Evolutionary conservation across 2,329 filamentous ascomycete genomes (phyloP).

Genomic region (Ceratocystis papillata): DNA sequence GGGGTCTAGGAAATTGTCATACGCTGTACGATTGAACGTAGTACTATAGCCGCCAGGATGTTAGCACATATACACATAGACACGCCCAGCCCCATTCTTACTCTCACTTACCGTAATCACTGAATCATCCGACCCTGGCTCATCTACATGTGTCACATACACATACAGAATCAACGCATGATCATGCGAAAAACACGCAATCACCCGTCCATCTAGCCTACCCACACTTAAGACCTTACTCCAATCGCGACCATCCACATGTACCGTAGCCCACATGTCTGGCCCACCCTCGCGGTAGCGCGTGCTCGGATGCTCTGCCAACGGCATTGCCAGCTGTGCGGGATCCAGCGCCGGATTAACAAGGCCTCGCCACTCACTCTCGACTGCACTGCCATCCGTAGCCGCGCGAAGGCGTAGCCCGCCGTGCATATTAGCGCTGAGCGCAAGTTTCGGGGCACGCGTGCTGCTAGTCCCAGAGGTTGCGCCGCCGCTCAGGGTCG

Average conservation of each 20-base stretch:
- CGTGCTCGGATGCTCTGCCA: slow-evolving; percentile 73
- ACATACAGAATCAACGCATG: slow-evolving; percentile 76
- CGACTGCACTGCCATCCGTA: slow-evolving; percentile 76
- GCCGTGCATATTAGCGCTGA: slow-evolving; percentile 92
- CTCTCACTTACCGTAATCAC: slow-evolving; percentile 58
- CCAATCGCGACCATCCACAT: slow-evolving; percentile 92
- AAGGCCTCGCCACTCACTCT: slow-evolving; percentile 73
- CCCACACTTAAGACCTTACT: slow-evolving; percentile 87
- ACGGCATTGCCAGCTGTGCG: slow-evolving; percentile 55
- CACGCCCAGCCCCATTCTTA: not conserved
- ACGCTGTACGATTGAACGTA: slow-evolving; percentile 37
- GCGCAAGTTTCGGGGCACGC: slow-evolving; percentile 58
- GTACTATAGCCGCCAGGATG: slow-evolving; percentile 29
- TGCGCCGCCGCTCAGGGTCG: slow-evolving; percentile 23
- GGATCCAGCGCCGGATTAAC: slow-evolving; percentile 82
- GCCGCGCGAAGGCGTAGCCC: slow-evolving; percentile 66
- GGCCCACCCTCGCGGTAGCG: slow-evolving; percentile 65
- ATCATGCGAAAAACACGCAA: slow-evolving; percentile 78
- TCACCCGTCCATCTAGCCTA: slow-evolving; percentile 75
- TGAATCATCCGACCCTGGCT: slow-evolving; percentile 53
- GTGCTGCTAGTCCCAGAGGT: slow-evolving; percentile 26
- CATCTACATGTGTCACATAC: slow-evolving; percentile 62
- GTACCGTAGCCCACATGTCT: slow-evolving; percentile 75
- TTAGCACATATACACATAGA: not conserved
- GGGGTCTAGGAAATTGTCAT: not conserved